Evolutionary conservation across 129 eudicot species (phyloP), one percentile per base, ranked within the genome.

Genomic region (Gnaphalium uliginosum): DNA sequence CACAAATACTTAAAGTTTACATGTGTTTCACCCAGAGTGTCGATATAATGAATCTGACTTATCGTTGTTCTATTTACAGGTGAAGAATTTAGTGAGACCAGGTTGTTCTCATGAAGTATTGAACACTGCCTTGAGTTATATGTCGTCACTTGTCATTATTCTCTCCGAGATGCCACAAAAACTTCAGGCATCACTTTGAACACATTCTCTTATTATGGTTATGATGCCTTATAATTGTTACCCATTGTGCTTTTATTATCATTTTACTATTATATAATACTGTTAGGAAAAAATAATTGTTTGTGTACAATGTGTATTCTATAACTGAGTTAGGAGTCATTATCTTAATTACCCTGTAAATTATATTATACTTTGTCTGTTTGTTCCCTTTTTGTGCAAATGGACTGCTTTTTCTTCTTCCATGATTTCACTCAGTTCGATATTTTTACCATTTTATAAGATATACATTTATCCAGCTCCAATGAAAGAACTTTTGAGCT

Each of bases 81-180:
- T 87, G 83, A 84, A 76, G 81, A 59, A 65, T 66, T 68, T 81
- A 8, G 79, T 35, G 48, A 81, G 73, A 78, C 88, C 91, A 26
- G 91, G 91, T 61, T 87, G 91, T 79, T 81, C 88, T 25, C 23
- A 41, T 5, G 86, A 87, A 68, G 81, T 80, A 64, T 25, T 87
- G 74, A 73, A 87, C 73, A 74, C 78, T 9, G 88, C 91, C 11
- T 84, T 87, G 69, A 53, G 66, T 53, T 79, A 48, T 30, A 62
- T 87, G 76, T 78, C 85, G 27, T 68, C 81, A n/a, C 88, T 87
- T 50, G 79, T 72, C 67, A 35, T 33, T 33, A 30, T 62, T 46
- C 91, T 87, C 68, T 66, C 83, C 3, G 57, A 26, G 3, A 76
- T 74, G 76, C 82, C 86, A 73, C 79, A 50, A 75, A 75, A 65